phyloP scores from a whole-genome alignment of 176 grass and related monocot species.

The Oryza longistaminata region DNA sequence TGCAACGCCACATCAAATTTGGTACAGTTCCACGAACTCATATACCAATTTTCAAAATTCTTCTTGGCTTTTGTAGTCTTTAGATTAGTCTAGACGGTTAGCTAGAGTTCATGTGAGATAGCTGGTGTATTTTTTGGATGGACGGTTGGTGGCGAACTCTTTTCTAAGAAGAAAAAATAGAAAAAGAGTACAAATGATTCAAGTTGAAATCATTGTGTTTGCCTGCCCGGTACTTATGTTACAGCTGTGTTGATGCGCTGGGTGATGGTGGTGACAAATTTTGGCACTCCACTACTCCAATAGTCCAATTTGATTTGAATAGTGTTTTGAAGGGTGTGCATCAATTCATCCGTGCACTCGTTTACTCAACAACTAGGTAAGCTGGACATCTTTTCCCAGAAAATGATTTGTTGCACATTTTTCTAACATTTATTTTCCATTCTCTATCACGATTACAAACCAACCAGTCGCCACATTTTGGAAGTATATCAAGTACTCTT shows the following conservation, averaged over 20 bases:
- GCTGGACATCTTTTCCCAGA: too few species aligned
- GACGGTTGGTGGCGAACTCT: not conserved
- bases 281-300: not conserved
- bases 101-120: conserved; percentile 15
- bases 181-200: not conserved
- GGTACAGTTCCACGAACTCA: not conserved
- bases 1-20: not conserved
- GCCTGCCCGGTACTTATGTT: not conserved
- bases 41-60: not conserved
- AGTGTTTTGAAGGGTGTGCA: not conserved
- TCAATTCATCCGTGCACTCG: too few species aligned
- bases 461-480: too few species aligned
- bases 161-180: not conserved
- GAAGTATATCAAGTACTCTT: too few species aligned
- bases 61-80: not conserved
- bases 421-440: too few species aligned
- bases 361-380: too few species aligned
- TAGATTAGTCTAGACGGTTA: not conserved
- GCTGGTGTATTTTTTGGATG: not conserved
- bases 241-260: not conserved
- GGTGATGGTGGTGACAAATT: not conserved
- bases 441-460: too few species aligned
- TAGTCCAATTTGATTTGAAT: not conserved
- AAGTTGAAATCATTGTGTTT: not conserved
- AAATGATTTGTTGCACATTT: too few species aligned